Conservation (phyloP, 345 rosid species). For the Dipteronia dyeriana region DNA sequence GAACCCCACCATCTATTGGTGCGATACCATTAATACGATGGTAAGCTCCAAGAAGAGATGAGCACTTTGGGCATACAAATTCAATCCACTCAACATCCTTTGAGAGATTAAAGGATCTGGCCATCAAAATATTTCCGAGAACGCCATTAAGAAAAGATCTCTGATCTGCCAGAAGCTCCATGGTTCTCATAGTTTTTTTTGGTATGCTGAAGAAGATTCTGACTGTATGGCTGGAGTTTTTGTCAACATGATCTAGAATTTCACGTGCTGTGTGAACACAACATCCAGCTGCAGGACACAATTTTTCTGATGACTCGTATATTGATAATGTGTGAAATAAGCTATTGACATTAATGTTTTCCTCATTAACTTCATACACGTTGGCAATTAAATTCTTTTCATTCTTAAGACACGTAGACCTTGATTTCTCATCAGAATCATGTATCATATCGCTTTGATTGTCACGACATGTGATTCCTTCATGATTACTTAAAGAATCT, state of each 20-base stretch:
- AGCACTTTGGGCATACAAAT: slow-evolving; percentile 65
- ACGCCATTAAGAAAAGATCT: slow-evolving; percentile 73
- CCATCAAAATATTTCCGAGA: slow-evolving; percentile 88
- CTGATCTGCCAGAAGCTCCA: slow-evolving; percentile 47
- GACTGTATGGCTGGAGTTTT: slow-evolving; percentile 13
- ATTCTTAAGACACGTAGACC: slow-evolving; percentile 18
- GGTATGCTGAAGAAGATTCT: slow-evolving; percentile 22
- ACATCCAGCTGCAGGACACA: slow-evolving; percentile 31
- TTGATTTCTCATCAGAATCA: slow-evolving; percentile 23
- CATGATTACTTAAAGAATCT: slow-evolving; percentile 19
- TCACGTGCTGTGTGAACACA: slow-evolving; percentile 38
- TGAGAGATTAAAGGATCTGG: slow-evolving; percentile 72
- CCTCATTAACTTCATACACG: slow-evolving; percentile 16
- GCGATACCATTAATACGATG: slow-evolving; percentile 47
- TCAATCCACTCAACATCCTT: slow-evolving; percentile 67
- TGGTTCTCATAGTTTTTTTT: slow-evolving; percentile 19
- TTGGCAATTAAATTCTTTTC: slow-evolving; percentile 14
- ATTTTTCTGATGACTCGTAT: slow-evolving; percentile 21
- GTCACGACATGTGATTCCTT: slow-evolving; percentile 11
- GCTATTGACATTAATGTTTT: slow-evolving; percentile 15
- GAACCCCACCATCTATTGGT: slow-evolving; percentile 74
- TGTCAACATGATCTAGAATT: slow-evolving; percentile 19
- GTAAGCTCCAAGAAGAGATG: slow-evolving; percentile 75
- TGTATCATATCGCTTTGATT: slow-evolving; percentile 14
- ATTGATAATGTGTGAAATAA: background rate